phyloP scores from a whole-genome alignment of 106 monocot genomes.

The Acanthochlamys bracteata region DNA sequence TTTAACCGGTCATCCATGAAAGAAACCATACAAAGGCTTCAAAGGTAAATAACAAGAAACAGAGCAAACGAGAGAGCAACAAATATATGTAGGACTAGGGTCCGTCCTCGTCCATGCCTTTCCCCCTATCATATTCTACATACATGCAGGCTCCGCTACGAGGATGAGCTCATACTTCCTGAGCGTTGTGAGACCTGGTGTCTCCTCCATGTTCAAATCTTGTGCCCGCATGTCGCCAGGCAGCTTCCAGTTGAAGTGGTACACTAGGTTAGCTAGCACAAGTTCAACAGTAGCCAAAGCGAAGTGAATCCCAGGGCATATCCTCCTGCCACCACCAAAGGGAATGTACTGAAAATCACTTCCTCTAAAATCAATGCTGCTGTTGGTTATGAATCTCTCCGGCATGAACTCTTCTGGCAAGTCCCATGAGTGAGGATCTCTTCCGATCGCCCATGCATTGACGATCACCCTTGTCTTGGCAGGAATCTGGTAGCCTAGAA shows the following conservation, averaged over 20 bases:
- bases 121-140: too few relatives aligned
- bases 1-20: too few relatives aligned
- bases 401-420: slow-evolving; percentile 2
- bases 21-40: too few relatives aligned
- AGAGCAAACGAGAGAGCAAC: too few relatives aligned
- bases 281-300: not conserved
- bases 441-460: slow-evolving; percentile 9
- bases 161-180: not conserved
- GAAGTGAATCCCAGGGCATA: slow-evolving; percentile 6
- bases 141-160: not conserved
- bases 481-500: not conserved
- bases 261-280: not conserved
- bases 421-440: slow-evolving; percentile 11
- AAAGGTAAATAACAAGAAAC: too few relatives aligned
- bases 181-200: not conserved
- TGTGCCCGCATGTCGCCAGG: slow-evolving; percentile 1
- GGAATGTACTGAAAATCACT: slow-evolving; percentile 3
- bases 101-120: too few relatives aligned
- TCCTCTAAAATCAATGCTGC: not conserved
- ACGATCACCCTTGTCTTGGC: not conserved
- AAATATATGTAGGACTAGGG: too few relatives aligned
- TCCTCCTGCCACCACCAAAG: slow-evolving; percentile 9
- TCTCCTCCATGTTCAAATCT: not conserved
- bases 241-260: slow-evolving; percentile 5
- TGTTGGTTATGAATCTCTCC: slow-evolving; percentile 4